Evolutionary conservation across 768 basidiomycete genomes (phyloP), one percentile per base, ranked within the genome.

Genomic region (Collybia mongolica): DNA sequence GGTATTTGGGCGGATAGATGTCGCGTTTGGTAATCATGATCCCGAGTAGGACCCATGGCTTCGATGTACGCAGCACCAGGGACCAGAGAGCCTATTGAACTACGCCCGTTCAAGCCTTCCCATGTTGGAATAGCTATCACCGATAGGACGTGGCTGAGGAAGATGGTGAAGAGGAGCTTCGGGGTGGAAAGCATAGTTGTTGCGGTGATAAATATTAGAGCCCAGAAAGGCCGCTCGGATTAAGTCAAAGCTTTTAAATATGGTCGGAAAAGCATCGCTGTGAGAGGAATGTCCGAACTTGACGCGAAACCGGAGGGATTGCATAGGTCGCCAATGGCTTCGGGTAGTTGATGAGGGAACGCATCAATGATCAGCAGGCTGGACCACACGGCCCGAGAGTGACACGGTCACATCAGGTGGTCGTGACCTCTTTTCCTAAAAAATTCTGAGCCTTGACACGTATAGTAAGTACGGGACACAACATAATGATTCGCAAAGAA

Each of bases 11-110:
- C 55, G 7, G 66, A 56, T 19, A 76, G 64, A 57, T 72, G 66
- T 38, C 62, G 62, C 12, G 58, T 55, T 40, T 46, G 54, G 37
- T 54, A 41, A 40, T 59, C 46, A 47, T 51, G 54, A 24, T 59
- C 50, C 36, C 44, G 23, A 12, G 55, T 47, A 5, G 68, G 61
- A 7, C 63, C 68, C 36, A 72, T 54, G 20, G 70, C 70, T 54
- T 72, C 61, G 37, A 81, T 71, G 48, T 63, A 65, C 0, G 75
- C 65, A n/a, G 72, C 60, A 8, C 71, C 67, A 29, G 75, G 70
- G 17, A 79, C 73, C 12, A 79, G 61, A 36, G 68, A 68, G 17
- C 66, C 65, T 19, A 77, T 74, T 8, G 71, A 64, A 35, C 63
- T 58, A 28, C 69, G 64, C 14, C 67, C 58, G 24, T 60, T 63